Evolutionary conservation across 352 stramenopile genomes (phyloP).

Genomic region (Globisporangium parvum): DNA sequence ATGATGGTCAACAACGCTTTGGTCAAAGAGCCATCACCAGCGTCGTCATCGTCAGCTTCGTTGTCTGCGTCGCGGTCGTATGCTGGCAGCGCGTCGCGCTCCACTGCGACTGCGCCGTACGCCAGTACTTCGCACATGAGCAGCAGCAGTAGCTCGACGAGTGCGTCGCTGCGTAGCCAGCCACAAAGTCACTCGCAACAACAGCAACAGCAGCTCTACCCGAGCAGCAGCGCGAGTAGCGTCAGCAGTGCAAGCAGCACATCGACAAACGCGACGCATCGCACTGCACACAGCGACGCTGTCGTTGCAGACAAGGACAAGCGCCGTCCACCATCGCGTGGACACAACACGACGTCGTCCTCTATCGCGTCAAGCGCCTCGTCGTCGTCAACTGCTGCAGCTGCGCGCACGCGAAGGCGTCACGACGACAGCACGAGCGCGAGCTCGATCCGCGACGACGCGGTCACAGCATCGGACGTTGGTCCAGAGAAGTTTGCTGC

Average conservation of each 20-base stretch:
- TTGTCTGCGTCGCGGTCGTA: background rate
- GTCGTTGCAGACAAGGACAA: conserved; percentile 3
- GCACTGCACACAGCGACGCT: conserved; percentile 4
- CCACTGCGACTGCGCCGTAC: background rate
- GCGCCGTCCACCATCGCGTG: conserved; percentile 5
- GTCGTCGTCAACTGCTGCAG: background rate
- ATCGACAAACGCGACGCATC: conserved; percentile 9
- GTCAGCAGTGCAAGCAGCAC: conserved; percentile 15
- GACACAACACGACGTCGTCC: conserved; percentile 11
- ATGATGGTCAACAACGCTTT: conserved; percentile 9
- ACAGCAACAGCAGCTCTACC: background rate
- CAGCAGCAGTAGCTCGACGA: background rate
- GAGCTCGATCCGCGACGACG: conserved; percentile 9
- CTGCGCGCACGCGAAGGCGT: conserved; percentile 1
- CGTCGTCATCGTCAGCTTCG: background rate
- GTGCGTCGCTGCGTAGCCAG: conserved; percentile 6
- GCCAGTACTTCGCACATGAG: background rate
- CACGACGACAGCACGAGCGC: conserved; percentile 3
- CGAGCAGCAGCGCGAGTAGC: conserved; percentile 12
- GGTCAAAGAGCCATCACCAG: background rate
- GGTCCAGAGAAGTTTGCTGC: conserved; percentile 38
- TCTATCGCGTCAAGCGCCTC: conserved; percentile 1
- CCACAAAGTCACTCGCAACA: background rate
- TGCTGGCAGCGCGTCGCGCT: conserved; percentile 5
- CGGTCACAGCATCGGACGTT: conserved; percentile 15